Evolutionary conservation across 2,329 filamentous ascomycete genomes (phyloP), one percentile per base, ranked within the genome.

Genomic region (Epichloe scottii): DNA sequence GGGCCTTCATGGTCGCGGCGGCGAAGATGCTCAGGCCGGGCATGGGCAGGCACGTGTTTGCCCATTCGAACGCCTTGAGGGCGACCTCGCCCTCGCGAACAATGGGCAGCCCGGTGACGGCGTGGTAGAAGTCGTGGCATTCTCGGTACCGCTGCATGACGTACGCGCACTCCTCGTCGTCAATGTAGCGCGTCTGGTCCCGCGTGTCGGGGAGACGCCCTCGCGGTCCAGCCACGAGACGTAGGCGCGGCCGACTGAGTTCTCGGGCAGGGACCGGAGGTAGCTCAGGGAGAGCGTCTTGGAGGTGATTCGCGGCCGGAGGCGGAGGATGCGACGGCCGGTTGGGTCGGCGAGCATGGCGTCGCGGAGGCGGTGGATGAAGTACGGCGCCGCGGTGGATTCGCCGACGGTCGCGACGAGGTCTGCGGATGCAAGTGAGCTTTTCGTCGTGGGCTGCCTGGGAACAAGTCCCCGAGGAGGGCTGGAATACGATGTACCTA

Each of bases 71-170:
- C 0, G 90, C 89, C 71, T 98, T 98, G 58, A 98, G 77, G n/a
- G 91, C 93, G 12, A 98, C 79, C 73, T 98, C 93, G 26, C 93
- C 93, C 72, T 98, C 93, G n/a, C 89, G 79, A 56, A 95, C 85
- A 41, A 94, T 81, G 0, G 93, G 93, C 46, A 98, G 70, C 0
- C 91, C 91, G 0, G 90, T 95, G 49, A 98, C 74, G 0, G 93
- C 91, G 67, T 98, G 93, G 71, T 94, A 96, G 69, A 98, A 96
- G 66, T 98, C 93, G 67, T 98, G 93, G 58, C 87, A 95, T 69
- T 98, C 93, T 55, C 93, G 83, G 68, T 98, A 98, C 50, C 93
- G 82, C 73, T 97, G 93, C 87, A 98, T 94, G 17, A 97, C 93
- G 71, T 97, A 98, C 37, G 93, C 93, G 66, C 90, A 95, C 69